Evolutionary conservation across 257 asterid species (phyloP), one percentile per base, ranked within the genome.

Genomic region (Striga asiatica): DNA sequence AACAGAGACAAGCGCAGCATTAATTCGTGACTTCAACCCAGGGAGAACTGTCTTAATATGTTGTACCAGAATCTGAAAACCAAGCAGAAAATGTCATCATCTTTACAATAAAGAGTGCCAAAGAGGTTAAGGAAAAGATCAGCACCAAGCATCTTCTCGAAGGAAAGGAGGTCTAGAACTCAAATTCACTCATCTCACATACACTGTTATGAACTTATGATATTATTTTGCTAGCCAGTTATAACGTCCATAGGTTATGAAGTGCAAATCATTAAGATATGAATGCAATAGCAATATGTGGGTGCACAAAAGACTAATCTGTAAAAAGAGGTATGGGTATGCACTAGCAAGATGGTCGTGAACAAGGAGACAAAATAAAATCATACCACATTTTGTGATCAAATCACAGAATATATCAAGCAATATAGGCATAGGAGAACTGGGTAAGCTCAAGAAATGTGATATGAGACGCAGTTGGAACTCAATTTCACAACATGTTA

Each of bases 21-120:
- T 88, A 66, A 88, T 77, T 70, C 87, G 93, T 11, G 93, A 68
- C 75, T 88, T 92, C 78, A 92, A 64, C 21, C 88, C 95, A 12
- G 99, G 99, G 72, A 92, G 95, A 63, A 88, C 71, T 10, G 91
- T 64, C 63, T 79, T 82, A 59, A 92, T 92, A 66, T 92, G 99
- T 54, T 79, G 97, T 47, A 84, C 93, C 67, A 92, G 66, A 65
- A 84, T 78, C 99, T 88, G 83, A 60, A 57, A 3, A 25, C 11
- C 35, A 63, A 47, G 55, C 19, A 52, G 31, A 54, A 38, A 6
- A 35, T 31, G 45, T 37, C 41, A 42, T 46, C 37, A 50, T 14
- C 24, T 11, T 12, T 12, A 8, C 50, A 12, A 47, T 29, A 37
- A 32, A n/a, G 22, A 49, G 43, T 49, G 41, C 28, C 23, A 19